Evolutionary conservation across 2,329 filamentous ascomycete species (phyloP).

Genomic region (Cytospora piceae): DNA sequence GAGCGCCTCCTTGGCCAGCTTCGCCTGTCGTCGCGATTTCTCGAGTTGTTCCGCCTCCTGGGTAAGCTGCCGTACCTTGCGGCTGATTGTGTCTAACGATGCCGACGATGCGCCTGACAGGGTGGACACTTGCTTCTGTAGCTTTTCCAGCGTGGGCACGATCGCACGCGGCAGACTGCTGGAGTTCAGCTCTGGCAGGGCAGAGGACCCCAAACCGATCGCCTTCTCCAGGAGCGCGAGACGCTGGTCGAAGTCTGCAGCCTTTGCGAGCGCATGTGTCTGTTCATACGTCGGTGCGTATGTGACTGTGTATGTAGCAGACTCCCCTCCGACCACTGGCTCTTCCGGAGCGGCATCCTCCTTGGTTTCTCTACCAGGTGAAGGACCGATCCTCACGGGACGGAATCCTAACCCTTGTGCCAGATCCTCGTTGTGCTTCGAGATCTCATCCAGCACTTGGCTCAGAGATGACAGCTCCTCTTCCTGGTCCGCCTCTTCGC

Average conservation of each 20-base stretch:
- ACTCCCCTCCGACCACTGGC: constrained; percentile 35
- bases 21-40: constrained; percentile 65
- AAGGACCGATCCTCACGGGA: constrained; percentile 32
- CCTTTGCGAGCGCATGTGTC: constrained; percentile 74
- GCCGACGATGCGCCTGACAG: constrained; percentile 73
- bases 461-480: constrained; percentile 71
- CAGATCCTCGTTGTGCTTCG: constrained; percentile 39
- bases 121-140: constrained; percentile 79
- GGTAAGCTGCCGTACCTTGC: constrained; percentile 70
- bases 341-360: constrained; percentile 34
- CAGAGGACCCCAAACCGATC: constrained; percentile 75
- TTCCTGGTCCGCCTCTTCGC: constrained; percentile 46
- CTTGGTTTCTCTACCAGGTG: constrained; percentile 31
- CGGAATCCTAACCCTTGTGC: constrained; percentile 35
- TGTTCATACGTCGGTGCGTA: constrained; percentile 68
- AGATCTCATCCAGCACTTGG: constrained; percentile 70
- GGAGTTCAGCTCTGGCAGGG: constrained; percentile 64
- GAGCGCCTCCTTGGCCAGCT: constrained; percentile 63
- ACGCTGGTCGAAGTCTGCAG: constrained; percentile 85
- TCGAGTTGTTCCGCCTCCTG: constrained; percentile 74
- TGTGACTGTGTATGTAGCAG: constrained; percentile 65
- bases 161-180: constrained; percentile 68
- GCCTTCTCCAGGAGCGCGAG: constrained; percentile 78
- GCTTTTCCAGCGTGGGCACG: constrained; percentile 76
- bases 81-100: constrained; percentile 72